Evolutionary conservation across 345 rosid species (phyloP).

Genomic region (Ricinus communis): DNA sequence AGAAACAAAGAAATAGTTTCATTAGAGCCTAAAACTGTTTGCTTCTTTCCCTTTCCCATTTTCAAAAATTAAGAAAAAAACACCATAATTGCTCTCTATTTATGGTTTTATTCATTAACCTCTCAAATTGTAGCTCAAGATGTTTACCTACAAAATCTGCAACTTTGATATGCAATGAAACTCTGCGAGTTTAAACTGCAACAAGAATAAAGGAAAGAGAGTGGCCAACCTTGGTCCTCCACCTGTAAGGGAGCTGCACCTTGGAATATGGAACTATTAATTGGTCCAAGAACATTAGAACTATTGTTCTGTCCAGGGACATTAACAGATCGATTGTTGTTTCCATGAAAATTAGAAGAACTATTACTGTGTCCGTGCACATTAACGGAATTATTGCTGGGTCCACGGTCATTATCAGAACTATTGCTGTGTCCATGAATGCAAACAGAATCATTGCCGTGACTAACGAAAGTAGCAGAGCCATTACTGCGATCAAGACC

Average conservation of each 20-base stretch:
- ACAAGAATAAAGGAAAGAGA: not conserved
- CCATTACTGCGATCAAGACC: constrained; percentile 1
- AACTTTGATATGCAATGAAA: not conserved
- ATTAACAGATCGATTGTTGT: not conserved
- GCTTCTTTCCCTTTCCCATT: not conserved
- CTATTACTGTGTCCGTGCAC: not conserved
- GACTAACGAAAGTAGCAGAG: not conserved
- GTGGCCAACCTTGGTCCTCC: constrained; percentile 45
- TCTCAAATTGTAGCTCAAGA: not conserved
- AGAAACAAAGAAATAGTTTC: not conserved
- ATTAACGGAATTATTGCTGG: not conserved
- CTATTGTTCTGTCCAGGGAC: constrained; percentile 3
- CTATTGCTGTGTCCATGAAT: not conserved
- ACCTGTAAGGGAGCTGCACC: constrained; percentile 32
- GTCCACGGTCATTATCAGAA: constrained; percentile 6
- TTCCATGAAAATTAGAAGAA: constrained; percentile 7
- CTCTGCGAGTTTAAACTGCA: not conserved
- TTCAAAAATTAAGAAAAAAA: not conserved
- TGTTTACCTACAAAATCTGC: not conserved
- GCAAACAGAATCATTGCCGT: not conserved
- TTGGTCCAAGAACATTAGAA: constrained; percentile 4
- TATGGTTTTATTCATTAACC: not conserved
- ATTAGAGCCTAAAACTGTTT: not conserved
- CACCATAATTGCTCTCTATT: not conserved
- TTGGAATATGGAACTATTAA: constrained; percentile 31